Evolutionary conservation across 306 rosid species (phyloP).

Genomic region (Castanea crenata): DNA sequence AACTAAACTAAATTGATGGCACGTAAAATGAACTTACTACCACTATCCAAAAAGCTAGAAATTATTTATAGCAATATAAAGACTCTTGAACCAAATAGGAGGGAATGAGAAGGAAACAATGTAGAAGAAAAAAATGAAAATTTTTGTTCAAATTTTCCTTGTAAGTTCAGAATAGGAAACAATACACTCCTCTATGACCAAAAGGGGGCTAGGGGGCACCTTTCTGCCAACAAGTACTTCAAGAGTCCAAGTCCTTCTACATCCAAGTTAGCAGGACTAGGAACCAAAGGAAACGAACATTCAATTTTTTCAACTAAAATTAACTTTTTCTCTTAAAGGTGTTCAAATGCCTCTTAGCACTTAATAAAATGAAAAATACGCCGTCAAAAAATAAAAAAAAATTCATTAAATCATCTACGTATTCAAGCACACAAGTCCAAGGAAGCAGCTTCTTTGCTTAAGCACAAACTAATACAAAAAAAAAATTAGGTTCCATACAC

Average conservation of each 20-base stretch:
- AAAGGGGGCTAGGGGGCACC: background rate
- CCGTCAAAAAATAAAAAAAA: background rate
- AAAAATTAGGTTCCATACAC: conserved; percentile 8
- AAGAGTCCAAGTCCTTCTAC: background rate
- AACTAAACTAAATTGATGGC: background rate
- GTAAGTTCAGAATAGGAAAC: background rate
- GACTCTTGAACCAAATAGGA: background rate
- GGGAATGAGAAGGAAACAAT: background rate
- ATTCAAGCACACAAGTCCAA: background rate
- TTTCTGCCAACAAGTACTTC: background rate
- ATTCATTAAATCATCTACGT: background rate
- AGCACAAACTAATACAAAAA: conserved; percentile 11
- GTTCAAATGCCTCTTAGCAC: background rate
- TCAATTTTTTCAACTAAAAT: background rate
- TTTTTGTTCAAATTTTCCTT: background rate
- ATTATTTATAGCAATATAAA: background rate
- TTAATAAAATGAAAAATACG: background rate
- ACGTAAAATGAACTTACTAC: background rate
- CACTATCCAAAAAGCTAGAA: background rate
- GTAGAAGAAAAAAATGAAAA: background rate
- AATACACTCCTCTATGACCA: background rate
- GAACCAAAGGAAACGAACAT: background rate
- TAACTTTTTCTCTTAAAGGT: background rate
- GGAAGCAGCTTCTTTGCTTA: background rate
- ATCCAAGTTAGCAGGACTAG: background rate